A percentile compares a stretch with the other conserved stretches of the same genome.
phyloP scores from a whole-genome alignment of 495 filamentous ascomycete genomes.

The Daldinia grandis region DNA sequence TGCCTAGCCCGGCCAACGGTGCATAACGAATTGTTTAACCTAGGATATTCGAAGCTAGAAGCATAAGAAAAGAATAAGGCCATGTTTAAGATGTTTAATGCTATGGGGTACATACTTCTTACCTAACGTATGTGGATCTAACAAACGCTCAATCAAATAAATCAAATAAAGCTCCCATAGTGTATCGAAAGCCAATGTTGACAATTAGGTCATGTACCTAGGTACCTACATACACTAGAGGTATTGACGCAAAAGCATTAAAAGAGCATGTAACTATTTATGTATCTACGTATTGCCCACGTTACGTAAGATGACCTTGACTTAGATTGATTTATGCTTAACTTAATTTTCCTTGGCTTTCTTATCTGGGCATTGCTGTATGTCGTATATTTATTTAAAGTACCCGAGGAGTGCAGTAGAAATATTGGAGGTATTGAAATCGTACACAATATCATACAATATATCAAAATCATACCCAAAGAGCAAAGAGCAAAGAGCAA shows the following conservation, averaged over 20 bases:
- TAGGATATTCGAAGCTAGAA: constrained; percentile 25
- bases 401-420: not conserved
- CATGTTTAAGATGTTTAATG: not conserved
- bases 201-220: too few species aligned
- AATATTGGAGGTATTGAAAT: not conserved
- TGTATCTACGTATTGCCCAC: not conserved
- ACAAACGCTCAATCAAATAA: too few species aligned
- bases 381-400: not conserved
- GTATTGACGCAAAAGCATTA: too few species aligned
- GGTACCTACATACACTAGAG: too few species aligned
- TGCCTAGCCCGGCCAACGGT: constrained; percentile 13
- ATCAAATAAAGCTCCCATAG: too few species aligned
- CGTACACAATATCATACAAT: not conserved
- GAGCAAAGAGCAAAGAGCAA: not conserved
- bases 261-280: not conserved
- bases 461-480: not conserved
- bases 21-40: constrained; percentile 26
- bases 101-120: too few species aligned
- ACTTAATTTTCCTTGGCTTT: constrained; percentile 26
- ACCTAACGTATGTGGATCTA: too few species aligned
- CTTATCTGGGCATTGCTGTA: not conserved
- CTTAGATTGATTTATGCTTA: constrained; percentile 28
- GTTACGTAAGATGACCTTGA: constrained; percentile 12
- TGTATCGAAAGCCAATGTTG: too few species aligned
- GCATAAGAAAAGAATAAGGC: constrained; percentile 1